Conservation (phyloP, 2,329 filamentous ascomycete genomes). For the Aaosphaeria arxii region DNA sequence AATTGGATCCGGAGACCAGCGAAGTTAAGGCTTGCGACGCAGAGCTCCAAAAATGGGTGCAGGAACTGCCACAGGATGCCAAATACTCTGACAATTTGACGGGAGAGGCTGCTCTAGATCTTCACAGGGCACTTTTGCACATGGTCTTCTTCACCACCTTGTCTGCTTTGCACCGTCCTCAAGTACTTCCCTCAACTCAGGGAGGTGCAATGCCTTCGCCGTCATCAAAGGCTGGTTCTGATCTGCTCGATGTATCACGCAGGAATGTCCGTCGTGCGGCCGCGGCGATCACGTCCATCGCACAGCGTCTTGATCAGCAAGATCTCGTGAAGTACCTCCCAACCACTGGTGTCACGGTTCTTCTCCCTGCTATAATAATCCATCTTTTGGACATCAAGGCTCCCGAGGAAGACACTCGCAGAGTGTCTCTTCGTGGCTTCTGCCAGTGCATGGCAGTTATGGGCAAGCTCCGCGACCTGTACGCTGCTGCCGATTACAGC, state of each 20-base stretch:
- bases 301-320: constrained; percentile 69
- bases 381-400: constrained; percentile 92
- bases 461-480: constrained; percentile 81
- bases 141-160: constrained; percentile 93
- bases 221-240: constrained; percentile 38
- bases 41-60: constrained; percentile 75
- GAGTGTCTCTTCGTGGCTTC: constrained; percentile 75
- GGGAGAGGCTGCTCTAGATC: constrained; percentile 59
- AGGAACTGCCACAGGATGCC: constrained; percentile 68
- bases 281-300: constrained; percentile 80
- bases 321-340: constrained; percentile 77
- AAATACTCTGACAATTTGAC: constrained; percentile 63
- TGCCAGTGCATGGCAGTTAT: constrained; percentile 91
- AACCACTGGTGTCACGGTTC: constrained; percentile 85
- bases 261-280: constrained; percentile 81
- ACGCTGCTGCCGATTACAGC: constrained; percentile 93
- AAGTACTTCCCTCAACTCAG: constrained; percentile 76
- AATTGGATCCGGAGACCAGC: constrained; percentile 75
- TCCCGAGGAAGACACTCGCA: constrained; percentile 66
- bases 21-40: constrained; percentile 76
- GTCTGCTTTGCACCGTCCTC: constrained; percentile 85
- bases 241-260: constrained; percentile 79
- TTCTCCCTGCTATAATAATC: constrained; percentile 90
- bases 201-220: constrained; percentile 28
- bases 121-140: constrained; percentile 83